Evolutionary conservation across 352 stramenopile genomes (phyloP).

Genomic region (Aphanomyces euteiches): DNA sequence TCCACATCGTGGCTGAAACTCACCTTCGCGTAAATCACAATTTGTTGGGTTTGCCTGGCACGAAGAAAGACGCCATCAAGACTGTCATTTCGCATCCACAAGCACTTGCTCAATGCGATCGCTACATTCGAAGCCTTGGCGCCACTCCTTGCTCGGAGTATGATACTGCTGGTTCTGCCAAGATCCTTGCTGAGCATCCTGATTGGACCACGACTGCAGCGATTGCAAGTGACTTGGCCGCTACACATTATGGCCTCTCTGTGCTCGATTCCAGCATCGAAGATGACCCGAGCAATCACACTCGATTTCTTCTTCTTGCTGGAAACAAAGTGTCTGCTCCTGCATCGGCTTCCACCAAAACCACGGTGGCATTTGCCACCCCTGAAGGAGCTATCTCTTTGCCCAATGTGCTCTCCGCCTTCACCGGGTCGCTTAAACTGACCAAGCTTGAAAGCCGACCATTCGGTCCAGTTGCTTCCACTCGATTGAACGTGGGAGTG

Average conservation of each 20-base stretch:
- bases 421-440: slow-evolving; percentile 39
- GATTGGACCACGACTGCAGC: slow-evolving; percentile 82
- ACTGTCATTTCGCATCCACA: slow-evolving; percentile 96
- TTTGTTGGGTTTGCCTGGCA: slow-evolving; percentile 87
- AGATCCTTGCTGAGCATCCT: slow-evolving; percentile 91
- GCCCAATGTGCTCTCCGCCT: neutral
- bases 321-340: slow-evolving; percentile 64
- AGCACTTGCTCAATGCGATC: slow-evolving; percentile 94
- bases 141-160: slow-evolving; percentile 86
- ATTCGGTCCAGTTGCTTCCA: slow-evolving; percentile 16
- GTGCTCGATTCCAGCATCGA: slow-evolving; percentile 84
- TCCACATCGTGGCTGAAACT: slow-evolving; percentile 65
- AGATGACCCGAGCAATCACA: slow-evolving; percentile 92
- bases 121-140: slow-evolving; percentile 88
- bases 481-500: neutral
- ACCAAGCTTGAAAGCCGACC: slow-evolving; percentile 73
- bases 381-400: slow-evolving; percentile 35
- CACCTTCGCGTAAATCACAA: slow-evolving; percentile 91
- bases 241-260: slow-evolving; percentile 91
- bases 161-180: slow-evolving; percentile 95
- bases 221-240: slow-evolving; percentile 94
- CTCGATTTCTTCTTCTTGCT: slow-evolving; percentile 89
- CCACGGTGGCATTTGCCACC: slow-evolving; percentile 71
- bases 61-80: slow-evolving; percentile 87
- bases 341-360: slow-evolving; percentile 41